Evolutionary conservation across 2,329 filamentous ascomycete genomes (phyloP).

Genomic region (Neodidymelliopsis sp.): DNA sequence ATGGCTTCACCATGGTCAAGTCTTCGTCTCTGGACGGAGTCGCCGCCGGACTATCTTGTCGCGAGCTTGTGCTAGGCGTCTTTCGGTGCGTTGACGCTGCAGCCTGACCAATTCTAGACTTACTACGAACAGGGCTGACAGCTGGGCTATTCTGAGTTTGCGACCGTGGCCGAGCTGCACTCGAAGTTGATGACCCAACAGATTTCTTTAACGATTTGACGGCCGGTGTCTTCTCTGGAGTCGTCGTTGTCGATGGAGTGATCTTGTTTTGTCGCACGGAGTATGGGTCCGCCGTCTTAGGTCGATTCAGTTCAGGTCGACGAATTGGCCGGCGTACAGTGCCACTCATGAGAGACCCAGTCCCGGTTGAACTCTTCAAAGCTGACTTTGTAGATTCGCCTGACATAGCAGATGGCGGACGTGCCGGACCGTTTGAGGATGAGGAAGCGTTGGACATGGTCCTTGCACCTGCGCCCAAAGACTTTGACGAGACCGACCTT

Average conservation of each 20-base stretch:
- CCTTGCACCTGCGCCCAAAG: constrained; percentile 33
- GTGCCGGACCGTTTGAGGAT: constrained; percentile 37
- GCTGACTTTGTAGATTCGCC: constrained; percentile 44
- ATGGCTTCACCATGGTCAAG: constrained; percentile 57
- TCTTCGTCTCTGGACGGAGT: constrained; percentile 55
- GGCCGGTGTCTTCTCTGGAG: constrained; percentile 55
- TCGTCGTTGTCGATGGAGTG: constrained; percentile 58
- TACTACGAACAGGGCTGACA: constrained; percentile 46
- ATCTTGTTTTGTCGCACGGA: constrained; percentile 50
- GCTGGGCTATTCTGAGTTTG: constrained; percentile 46
- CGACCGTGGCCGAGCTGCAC: constrained; percentile 40
- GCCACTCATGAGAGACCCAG: constrained; percentile 63
- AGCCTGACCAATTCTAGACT: constrained; percentile 43
- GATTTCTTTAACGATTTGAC: constrained; percentile 48
- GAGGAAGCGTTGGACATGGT: constrained; percentile 40
- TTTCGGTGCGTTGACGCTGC: constrained; percentile 37
- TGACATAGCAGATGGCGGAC: constrained; percentile 49
- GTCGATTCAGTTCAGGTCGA: constrained; percentile 56
- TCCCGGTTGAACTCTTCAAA: constrained; percentile 41
- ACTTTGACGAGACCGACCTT: constrained; percentile 49
- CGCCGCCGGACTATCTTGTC: constrained; percentile 41
- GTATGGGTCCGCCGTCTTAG: constrained; percentile 64
- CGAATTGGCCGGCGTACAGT: constrained; percentile 62
- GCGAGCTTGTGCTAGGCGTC: constrained; percentile 37
- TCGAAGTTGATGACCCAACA: constrained; percentile 33